Evolutionary conservation across 1,284 basidiomycete species (phyloP), one percentile per base, ranked within the genome.

Genomic region (Ganoderma leucocontextum): DNA sequence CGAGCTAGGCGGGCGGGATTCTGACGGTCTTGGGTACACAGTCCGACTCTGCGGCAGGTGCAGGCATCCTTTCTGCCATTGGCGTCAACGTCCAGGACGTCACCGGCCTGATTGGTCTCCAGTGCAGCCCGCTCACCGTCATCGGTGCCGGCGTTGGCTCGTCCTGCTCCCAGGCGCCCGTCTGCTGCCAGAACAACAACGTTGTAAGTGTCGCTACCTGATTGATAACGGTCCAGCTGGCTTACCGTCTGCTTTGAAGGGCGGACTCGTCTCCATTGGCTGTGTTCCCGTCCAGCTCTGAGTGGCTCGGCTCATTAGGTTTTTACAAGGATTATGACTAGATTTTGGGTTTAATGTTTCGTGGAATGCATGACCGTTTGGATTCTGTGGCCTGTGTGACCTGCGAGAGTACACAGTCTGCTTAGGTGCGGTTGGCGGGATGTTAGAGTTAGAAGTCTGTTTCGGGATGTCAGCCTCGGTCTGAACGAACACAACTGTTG

Each of bases 161-260:
- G 60, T 22, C 67, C 2, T 74, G 73, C 72, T 38, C 53, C 17
- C 61, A 67, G 7, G 63, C 44, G 52, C 52, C 71, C 6, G 74
- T 75, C 39, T 75, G 73, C 73, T 74, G 74, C 70, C 29, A 69
- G 66, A 70, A 75, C 73, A 75, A 75, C 74, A 72, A 67, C 69
- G 60, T 69, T 52, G 73, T 74, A 59, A 68, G 71, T 65, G 33
- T 22, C 42, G 59, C 8, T 5, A 1, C 33, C 0, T 9, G 4
- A 15, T 41, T 9, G 47, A 38, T 2, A 2, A 38, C 35, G 0
- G 38, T 10, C 6, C 38, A 22, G 0, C 4, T 4, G 9, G 42
- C 35, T 49, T 25, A 62, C 33, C 17, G 13, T 25, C n/a, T 13
- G 2, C 22, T 44, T 47, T 33, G 44, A 33, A 75, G 74, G 71